Evolutionary conservation across 495 filamentous ascomycete species (phyloP).

Genomic region (Tuber microsphaerosporum): DNA sequence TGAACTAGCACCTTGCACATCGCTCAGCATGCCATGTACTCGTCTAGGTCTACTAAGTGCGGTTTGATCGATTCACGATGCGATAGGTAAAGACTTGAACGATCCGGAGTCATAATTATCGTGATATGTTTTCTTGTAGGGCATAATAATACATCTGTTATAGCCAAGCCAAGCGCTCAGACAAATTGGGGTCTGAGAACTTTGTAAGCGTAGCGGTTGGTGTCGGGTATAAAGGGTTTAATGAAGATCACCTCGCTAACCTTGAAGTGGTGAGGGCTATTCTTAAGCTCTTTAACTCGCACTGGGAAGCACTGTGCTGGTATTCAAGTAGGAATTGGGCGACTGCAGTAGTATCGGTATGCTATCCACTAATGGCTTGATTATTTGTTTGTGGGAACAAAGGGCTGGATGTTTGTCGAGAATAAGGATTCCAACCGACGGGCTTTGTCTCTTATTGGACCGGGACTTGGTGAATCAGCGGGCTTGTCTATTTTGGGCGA

Average conservation of each 20-base stretch:
- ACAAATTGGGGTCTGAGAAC: neutral
- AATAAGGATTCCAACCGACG: neutral
- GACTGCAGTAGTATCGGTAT: neutral
- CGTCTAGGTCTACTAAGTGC: neutral
- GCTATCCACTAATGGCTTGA: neutral
- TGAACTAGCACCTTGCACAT: neutral
- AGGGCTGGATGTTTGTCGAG: neutral
- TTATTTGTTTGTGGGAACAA: neutral
- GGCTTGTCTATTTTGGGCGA: neutral
- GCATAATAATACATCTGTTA: neutral
- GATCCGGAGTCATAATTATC: neutral
- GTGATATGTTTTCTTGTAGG: neutral
- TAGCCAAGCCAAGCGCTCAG: neutral
- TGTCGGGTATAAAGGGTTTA: neutral
- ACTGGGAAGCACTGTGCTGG: neutral
- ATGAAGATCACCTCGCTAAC: neutral
- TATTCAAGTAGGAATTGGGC: neutral
- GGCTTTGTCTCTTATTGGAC: neutral
- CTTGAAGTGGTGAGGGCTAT: neutral
- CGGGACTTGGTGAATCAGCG: neutral
- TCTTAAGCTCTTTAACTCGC: neutral
- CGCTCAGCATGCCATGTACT: neutral
- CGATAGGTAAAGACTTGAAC: neutral
- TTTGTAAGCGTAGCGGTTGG: neutral
- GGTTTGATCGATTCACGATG: neutral